phyloP scores from a whole-genome alignment of 2,329 filamentous ascomycete genomes.

The Didymella arachidicola region DNA sequence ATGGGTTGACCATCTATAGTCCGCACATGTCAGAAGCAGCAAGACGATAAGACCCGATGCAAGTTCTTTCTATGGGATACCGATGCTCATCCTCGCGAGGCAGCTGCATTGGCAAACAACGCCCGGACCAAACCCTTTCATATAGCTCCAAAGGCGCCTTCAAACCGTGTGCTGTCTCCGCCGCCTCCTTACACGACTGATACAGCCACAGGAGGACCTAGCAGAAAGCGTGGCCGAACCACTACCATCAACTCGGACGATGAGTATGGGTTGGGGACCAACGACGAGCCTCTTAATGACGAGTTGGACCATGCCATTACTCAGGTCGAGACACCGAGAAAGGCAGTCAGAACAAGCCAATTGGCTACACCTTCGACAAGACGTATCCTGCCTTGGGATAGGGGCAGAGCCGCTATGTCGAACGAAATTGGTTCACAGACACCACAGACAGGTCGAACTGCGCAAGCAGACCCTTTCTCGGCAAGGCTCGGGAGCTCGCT shows the following conservation, averaged over 20 bases:
- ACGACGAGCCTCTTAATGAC: constrained; percentile 42
- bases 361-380: constrained; percentile 48
- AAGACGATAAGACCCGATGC: constrained; percentile 56
- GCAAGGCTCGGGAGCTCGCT: constrained; percentile 18
- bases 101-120: constrained; percentile 57
- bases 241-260: constrained; percentile 40
- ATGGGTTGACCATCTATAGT: constrained; percentile 44
- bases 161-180: constrained; percentile 29
- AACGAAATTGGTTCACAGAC: constrained; percentile 36
- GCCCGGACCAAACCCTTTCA: constrained; percentile 50
- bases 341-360: constrained; percentile 48
- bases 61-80: constrained; percentile 67
- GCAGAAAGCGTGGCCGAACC: constrained; percentile 43
- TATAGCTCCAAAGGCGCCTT: constrained; percentile 23
- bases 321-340: constrained; percentile 52
- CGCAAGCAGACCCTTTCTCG: constrained; percentile 24
- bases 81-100: constrained; percentile 60
- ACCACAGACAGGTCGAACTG: constrained; percentile 33
- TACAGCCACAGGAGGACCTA: constrained; percentile 17
- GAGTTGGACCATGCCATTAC: constrained; percentile 41
- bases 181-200: constrained; percentile 31
- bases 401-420: constrained; percentile 22
- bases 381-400: constrained; percentile 52
- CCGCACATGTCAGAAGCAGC: constrained; percentile 64
- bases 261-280: constrained; percentile 46